These are phyloP conservation scores for Cerrena zonata DNA, from an alignment of 1,284 basidiomycete species.

Conservation along the genomic window DNA sequence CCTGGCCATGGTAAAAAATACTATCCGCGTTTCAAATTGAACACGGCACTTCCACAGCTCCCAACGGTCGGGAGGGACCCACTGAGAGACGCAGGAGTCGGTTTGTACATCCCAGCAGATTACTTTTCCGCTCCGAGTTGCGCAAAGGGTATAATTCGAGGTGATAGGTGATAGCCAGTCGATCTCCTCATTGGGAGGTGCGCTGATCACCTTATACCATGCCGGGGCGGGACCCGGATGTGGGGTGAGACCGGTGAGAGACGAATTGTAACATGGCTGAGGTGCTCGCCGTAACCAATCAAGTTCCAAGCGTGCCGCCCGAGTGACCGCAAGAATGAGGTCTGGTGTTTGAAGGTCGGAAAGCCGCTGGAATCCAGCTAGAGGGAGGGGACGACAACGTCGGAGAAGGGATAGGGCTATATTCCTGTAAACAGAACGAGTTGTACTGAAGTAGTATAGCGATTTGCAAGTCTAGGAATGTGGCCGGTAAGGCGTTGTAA, in stretches of 20 bases:
- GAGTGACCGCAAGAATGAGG: conserved; percentile 55
- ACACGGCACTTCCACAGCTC: conserved; percentile 73
- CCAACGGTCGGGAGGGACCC: conserved; percentile 62
- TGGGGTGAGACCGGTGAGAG: conserved; percentile 12
- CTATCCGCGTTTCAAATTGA: conserved; percentile 63
- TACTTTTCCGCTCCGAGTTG: conserved; percentile 68
- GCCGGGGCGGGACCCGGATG: conserved; percentile 10
- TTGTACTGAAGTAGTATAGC: conserved; percentile 52
- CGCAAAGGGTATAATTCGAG: conserved; percentile 64
- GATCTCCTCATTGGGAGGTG: conserved; percentile 60
- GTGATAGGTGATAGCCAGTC: conserved; percentile 74
- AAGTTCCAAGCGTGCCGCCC: conserved; percentile 53
- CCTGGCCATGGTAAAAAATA: conserved; percentile 71
- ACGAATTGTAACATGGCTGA: conserved; percentile 32
- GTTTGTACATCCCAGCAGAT: conserved; percentile 68
- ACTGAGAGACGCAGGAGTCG: conserved; percentile 54
- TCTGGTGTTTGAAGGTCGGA: conserved; percentile 54
- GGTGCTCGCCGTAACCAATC: conserved; percentile 59
- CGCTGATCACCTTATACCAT: conserved; percentile 61
- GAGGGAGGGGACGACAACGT: conserved; percentile 59
- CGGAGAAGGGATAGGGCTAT: conserved; percentile 55
- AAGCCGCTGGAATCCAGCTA: conserved; percentile 62
- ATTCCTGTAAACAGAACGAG: conserved; percentile 59
- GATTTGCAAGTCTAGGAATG: conserved; percentile 50
- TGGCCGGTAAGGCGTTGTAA: not conserved